These are phyloP conservation scores for Daldinia bambusicola DNA, from an alignment of 495 filamentous ascomycete species.

Conservation along the genomic window DNA sequence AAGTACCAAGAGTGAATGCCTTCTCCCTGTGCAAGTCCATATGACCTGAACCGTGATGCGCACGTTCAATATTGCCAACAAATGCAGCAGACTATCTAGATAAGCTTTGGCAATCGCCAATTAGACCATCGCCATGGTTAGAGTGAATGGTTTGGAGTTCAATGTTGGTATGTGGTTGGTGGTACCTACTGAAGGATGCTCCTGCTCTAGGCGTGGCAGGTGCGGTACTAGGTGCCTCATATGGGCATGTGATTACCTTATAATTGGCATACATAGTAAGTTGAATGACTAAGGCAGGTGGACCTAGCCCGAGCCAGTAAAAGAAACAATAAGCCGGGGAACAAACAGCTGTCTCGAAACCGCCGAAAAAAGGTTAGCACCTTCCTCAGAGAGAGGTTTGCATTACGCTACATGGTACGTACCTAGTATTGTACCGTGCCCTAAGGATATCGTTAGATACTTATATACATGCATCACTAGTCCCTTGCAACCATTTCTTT, in stretches of 20 bases:
- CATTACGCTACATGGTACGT: constrained; percentile 2
- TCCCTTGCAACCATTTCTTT: neutral
- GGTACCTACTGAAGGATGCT: no score
- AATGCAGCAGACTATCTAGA: neutral
- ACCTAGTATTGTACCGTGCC: neutral
- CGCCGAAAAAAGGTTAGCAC: constrained; percentile 25
- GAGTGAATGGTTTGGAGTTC: neutral
- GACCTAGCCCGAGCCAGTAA: neutral
- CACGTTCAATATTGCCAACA: neutral
- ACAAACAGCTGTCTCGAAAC: constrained; percentile 16
- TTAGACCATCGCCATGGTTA: neutral
- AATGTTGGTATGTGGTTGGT: no score
- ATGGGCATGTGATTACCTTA: constrained; percentile 1
- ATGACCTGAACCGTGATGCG: neutral
- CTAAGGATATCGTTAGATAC: neutral
- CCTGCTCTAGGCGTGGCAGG: neutral
- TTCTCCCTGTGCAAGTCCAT: neutral
- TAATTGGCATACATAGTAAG: neutral
- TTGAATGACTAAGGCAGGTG: neutral
- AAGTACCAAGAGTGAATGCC: neutral
- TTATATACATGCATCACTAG: neutral
- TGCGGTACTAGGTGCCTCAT: neutral
- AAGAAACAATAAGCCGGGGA: constrained; percentile 26
- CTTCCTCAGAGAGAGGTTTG: neutral
- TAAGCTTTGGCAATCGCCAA: neutral